These are phyloP conservation scores for Sphaerobolus stellatus DNA, from an alignment of 1,284 basidiomycete species.

Conservation along the genomic window DNA sequence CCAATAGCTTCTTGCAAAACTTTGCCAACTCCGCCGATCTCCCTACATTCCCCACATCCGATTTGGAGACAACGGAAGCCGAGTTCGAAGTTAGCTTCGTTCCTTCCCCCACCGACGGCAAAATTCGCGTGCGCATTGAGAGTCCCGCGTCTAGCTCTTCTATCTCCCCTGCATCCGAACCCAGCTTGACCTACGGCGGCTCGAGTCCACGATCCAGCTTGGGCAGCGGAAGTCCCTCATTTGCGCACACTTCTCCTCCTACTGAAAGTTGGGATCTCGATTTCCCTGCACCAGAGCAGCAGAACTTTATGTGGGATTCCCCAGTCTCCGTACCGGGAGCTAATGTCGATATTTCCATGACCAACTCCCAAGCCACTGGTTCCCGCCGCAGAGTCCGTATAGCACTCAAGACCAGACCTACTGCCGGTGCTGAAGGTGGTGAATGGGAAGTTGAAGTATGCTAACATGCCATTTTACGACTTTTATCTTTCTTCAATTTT, in stretches of 20 bases:
- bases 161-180: not conserved
- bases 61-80: slow-evolving; percentile 10
- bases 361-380: slow-evolving; percentile 36
- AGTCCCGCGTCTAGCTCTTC: slow-evolving; percentile 42
- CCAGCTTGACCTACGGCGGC: not conserved
- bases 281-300: slow-evolving; percentile 6
- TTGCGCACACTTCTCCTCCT: slow-evolving; percentile 7
- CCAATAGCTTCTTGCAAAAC: slow-evolving; percentile 2
- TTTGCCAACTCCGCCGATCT: slow-evolving; percentile 10
- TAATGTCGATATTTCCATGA: slow-evolving; percentile 10
- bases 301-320: slow-evolving; percentile 9
- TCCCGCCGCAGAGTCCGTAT: slow-evolving; percentile 58
- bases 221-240: slow-evolving; percentile 6
- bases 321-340: not conserved
- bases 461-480: not conserved
- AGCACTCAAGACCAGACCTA: slow-evolving; percentile 61
- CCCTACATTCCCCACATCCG: slow-evolving; percentile 25
- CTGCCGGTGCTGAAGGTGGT: slow-evolving; percentile 58
- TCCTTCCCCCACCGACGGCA: slow-evolving; percentile 58
- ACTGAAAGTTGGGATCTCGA: slow-evolving; percentile 10
- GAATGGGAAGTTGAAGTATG: slow-evolving; percentile 64
- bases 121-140: slow-evolving; percentile 72
- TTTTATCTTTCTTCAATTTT: not conserved
- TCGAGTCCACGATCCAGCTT: slow-evolving; percentile 7
- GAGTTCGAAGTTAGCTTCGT: slow-evolving; percentile 73